Base-by-base conservation (phyloP, 2,329 filamentous ascomycete genomes). In the Sporothrix euskadiensis region DNA sequence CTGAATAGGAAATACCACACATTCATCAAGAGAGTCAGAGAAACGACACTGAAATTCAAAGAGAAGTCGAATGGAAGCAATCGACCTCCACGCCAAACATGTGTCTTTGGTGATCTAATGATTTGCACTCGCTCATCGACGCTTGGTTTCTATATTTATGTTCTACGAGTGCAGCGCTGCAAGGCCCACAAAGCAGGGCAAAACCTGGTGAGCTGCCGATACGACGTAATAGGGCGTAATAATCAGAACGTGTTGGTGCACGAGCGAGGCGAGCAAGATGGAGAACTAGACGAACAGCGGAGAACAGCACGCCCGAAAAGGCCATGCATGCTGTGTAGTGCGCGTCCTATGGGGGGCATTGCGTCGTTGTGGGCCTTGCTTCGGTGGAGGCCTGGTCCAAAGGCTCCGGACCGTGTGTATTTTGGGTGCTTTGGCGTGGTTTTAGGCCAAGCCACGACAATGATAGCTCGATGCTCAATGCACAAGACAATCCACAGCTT, bases 211-310 rank as follows among this genome's bases (percentile, higher is more conserved):
- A 5, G 69, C 39, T 61, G 56, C 57, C 19, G 47, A 71, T 71
- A 63, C 70, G 70, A 54, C 59, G 47, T 41, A 56, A 66, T 66
- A 44, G 56, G 26, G 72, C 44, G 72, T 73, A 73, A 66, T 73
- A 44, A 71, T 73, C 66, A 73, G 72, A 73, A 73, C 68, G 68
- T n/a, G 54, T 30, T 7, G 30, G 56, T 56, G 41, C 47, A 63
- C 41, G n/a, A 69, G 65, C 32, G 14, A 30, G 35, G 22, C 61
- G 35, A 26, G 35, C 41, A 49, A 47, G 41, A 66, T 49, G 22
- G 39, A 35, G 56, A n/a, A 41, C 57, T 39, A 14, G 56, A 8
- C 69, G 52, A 14, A 63, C 47, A 68, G 54, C 10, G 63, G 44
- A 69, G 56, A 61, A 59, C 59, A 41, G 35, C 59, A 12, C 22